Evolutionary conservation across 768 basidiomycete genomes (phyloP).

Genomic region (Cyclocybe aegerita): DNA sequence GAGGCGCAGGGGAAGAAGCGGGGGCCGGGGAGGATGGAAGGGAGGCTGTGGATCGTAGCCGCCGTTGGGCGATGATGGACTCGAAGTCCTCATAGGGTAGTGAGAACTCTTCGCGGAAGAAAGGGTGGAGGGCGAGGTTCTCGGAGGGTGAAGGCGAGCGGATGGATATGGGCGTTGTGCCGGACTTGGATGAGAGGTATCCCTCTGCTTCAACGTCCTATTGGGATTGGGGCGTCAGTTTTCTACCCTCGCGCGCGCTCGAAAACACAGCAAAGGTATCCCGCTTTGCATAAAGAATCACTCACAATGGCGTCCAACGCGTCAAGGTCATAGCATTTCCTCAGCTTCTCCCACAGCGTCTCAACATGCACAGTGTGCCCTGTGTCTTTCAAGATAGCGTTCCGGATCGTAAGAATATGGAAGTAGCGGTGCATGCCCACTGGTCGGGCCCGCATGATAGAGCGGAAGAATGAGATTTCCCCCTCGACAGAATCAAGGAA

Average conservation of each 20-base stretch:
- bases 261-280: no score
- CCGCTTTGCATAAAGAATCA: constrained; percentile 10
- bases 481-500: constrained; percentile 77
- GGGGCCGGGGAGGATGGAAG: constrained; percentile 57
- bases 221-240: neutral
- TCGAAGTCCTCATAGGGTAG: constrained; percentile 68
- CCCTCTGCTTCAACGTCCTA: constrained; percentile 45
- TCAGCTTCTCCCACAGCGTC: constrained; percentile 75
- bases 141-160: constrained; percentile 70
- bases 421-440: constrained; percentile 84
- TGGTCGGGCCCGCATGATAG: constrained; percentile 77
- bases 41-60: constrained; percentile 64
- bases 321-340: constrained; percentile 71
- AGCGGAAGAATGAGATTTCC: constrained; percentile 84
- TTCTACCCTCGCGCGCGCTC: no score
- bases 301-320: constrained; percentile 70
- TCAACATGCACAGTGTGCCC: constrained; percentile 57
- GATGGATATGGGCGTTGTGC: constrained; percentile 46
- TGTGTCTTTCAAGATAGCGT: constrained; percentile 70
- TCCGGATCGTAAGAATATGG: constrained; percentile 74
- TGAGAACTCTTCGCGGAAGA: constrained; percentile 69
- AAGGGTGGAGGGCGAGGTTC: constrained; percentile 68
- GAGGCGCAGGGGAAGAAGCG: constrained; percentile 33
- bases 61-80: constrained; percentile 56
- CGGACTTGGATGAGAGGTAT: constrained; percentile 19